Conservation (phyloP, 2,329 filamentous ascomycete genomes). For the Pseudonectria buxi region DNA sequence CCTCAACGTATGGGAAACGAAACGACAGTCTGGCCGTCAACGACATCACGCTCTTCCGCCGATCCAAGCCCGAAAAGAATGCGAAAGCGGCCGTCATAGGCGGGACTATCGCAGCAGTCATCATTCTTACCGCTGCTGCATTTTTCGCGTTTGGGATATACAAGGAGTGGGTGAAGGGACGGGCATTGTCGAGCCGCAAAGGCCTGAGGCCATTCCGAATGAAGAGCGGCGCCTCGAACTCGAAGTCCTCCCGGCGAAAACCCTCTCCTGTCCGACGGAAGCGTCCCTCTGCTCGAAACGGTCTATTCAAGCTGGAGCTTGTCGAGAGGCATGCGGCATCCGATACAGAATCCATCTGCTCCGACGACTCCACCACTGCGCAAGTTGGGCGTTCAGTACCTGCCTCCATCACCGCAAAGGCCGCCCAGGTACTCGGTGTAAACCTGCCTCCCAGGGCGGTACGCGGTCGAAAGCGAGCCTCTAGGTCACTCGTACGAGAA, state of each 20-base stretch:
- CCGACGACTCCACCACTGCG: conserved; percentile 5
- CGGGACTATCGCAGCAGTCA: conserved; percentile 11
- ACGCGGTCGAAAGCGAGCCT: not conserved
- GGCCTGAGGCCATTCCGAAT: not conserved
- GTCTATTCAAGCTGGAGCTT: not conserved
- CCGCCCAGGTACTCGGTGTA: conserved; percentile 11
- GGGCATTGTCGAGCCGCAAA: not conserved
- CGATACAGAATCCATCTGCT: conserved; percentile 9
- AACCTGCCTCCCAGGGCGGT: not conserved
- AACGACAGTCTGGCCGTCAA: no score
- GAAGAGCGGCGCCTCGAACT: not conserved
- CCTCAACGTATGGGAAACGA: no score
- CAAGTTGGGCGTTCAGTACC: conserved; percentile 1
- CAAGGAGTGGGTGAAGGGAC: conserved; percentile 5
- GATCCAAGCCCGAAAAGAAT: no score
- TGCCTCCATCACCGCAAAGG: conserved; percentile 8
- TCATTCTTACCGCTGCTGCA: conserved; percentile 10
- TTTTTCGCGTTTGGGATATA: conserved; percentile 13
- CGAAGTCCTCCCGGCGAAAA: not conserved
- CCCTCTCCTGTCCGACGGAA: not conserved
- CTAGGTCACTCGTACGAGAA: not conserved
- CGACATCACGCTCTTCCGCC: no score
- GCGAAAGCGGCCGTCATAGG: conserved; percentile 9
- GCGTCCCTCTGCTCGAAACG: not conserved
- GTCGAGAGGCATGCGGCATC: conserved; percentile 6